Conservation (phyloP, 495 filamentous ascomycete species). For the Neurospora pannonica region DNA sequence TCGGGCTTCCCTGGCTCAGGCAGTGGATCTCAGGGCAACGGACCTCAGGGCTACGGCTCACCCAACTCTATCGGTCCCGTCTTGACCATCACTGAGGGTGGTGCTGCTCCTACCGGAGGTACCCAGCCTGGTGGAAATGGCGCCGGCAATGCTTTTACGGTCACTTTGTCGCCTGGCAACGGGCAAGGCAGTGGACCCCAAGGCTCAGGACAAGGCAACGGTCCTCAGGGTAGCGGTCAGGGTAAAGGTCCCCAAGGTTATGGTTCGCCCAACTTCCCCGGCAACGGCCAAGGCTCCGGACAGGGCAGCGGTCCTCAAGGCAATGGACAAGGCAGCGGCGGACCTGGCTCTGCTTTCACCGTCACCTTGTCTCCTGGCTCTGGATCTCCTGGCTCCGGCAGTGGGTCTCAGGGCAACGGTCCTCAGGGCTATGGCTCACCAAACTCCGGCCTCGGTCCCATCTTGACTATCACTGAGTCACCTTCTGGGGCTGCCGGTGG, state of each 20-base stretch:
- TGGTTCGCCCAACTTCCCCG: neutral
- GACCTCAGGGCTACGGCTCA: neutral
- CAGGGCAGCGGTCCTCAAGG: neutral
- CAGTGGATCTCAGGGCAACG: neutral
- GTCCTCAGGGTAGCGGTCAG: neutral
- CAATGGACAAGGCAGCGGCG: neutral
- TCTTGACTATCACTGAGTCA: neutral
- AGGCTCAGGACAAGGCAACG: neutral
- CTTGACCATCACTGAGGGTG: slow-evolving; percentile 1
- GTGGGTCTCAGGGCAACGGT: neutral
- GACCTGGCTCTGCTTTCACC: neutral
- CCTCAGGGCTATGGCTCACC: neutral
- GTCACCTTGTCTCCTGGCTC: neutral
- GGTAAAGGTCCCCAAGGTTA: neutral
- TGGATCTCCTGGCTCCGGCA: neutral
- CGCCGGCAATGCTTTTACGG: neutral
- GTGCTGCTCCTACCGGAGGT: neutral
- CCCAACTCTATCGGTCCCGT: neutral
- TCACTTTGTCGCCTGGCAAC: neutral
- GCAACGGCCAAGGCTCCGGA: neutral
- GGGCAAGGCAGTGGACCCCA: neutral
- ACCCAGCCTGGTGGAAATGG: neutral
- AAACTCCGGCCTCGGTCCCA: neutral
- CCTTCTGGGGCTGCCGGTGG: neutral
- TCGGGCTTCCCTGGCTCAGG: neutral